Evolutionary conservation across 768 basidiomycete genomes (phyloP).

Genomic region (Pulveroboletus sp.): DNA sequence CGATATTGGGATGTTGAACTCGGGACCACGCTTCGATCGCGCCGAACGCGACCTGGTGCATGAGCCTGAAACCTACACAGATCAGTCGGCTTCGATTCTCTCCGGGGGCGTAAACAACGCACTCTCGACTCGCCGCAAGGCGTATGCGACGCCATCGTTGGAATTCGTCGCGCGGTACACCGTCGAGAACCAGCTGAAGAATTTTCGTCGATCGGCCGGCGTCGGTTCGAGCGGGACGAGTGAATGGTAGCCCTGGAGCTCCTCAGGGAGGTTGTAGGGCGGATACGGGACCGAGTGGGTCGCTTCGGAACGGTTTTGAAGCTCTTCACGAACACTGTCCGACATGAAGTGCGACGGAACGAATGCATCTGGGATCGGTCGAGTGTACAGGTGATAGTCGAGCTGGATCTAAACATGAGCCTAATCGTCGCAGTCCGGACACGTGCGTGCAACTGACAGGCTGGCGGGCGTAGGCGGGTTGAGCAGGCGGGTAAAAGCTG

Average conservation of each 20-base stretch:
- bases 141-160: constrained; percentile 74
- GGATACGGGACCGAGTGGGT: constrained; percentile 33
- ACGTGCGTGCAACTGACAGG: constrained; percentile 46
- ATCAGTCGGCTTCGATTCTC: background rate
- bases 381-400: constrained; percentile 90
- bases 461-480: constrained; percentile 56
- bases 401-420: constrained; percentile 45
- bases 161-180: constrained; percentile 80
- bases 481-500: constrained; percentile 39
- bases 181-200: constrained; percentile 75
- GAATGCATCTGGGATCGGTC: constrained; percentile 55
- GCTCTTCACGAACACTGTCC: constrained; percentile 63
- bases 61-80: constrained; percentile 72
- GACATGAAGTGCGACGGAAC: constrained; percentile 76
- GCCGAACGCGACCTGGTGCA: constrained; percentile 75
- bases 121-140: constrained; percentile 87
- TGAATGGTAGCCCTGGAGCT: constrained; percentile 87
- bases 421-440: background rate
- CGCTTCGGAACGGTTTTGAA: constrained; percentile 49
- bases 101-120: constrained; percentile 6
- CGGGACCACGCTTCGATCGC: constrained; percentile 83
- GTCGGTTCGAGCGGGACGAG: constrained; percentile 72
- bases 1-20: constrained; percentile 81
- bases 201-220: constrained; percentile 60
- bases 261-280: constrained; percentile 70